Conservation (phyloP, 1,284 basidiomycete genomes). For the Trichosporon sp. region DNA sequence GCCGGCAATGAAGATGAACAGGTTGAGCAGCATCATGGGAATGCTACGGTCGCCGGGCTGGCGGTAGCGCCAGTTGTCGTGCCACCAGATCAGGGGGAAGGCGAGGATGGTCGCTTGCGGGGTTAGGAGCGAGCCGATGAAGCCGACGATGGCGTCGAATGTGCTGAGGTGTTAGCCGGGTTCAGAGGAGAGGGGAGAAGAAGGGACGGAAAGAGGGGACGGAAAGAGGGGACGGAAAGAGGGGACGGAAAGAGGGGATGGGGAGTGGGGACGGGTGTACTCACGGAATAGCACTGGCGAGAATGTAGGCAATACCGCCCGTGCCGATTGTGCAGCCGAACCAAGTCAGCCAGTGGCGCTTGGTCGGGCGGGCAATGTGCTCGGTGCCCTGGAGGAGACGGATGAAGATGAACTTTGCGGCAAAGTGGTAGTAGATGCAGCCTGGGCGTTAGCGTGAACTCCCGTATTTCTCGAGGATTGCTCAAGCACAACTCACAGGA, state of each 20-base stretch:
- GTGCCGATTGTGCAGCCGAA: constrained; percentile 45
- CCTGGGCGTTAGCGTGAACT: background rate
- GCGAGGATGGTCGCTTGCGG: constrained; percentile 20
- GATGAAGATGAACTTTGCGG: constrained; percentile 60
- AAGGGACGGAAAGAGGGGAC: background rate
- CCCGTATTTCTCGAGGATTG: background rate
- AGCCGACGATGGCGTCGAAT: constrained; percentile 17
- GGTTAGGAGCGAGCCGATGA: constrained; percentile 27
- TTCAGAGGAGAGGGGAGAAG: background rate
- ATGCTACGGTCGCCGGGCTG: background rate
- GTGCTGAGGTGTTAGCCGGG: background rate
- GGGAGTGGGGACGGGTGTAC: background rate
- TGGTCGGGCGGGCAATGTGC: constrained; percentile 57
- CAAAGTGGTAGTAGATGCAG: constrained; percentile 26
- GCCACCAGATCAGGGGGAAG: constrained; percentile 30
- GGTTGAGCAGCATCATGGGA: constrained; percentile 4
- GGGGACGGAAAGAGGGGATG: background rate
- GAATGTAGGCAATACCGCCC: constrained; percentile 12
- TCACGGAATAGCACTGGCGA: constrained; percentile 17
- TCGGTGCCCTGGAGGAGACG: constrained; percentile 55
- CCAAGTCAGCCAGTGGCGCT: constrained; percentile 59
- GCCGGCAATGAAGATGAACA: constrained; percentile 22
- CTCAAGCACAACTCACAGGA: background rate
- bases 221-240: background rate
- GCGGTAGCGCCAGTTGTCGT: constrained; percentile 26